Base-by-base conservation (phyloP, 2,329 filamentous ascomycete genomes). In the Paraphaeosphaeria sporulosa region DNA sequence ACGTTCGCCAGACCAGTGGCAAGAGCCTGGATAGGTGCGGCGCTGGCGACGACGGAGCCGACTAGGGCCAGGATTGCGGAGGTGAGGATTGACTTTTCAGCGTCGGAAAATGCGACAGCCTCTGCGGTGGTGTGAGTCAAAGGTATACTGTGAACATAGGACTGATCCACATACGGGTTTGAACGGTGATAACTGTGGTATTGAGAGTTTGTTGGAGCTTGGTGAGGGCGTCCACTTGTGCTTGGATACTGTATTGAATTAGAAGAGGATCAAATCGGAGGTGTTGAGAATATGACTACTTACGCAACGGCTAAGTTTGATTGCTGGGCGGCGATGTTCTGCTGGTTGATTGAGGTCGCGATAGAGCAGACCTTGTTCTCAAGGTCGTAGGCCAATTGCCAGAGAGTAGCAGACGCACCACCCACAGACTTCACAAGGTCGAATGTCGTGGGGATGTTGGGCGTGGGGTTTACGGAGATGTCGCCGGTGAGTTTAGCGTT, bases 361-460 rank as follows among this genome's bases (percentile, higher is more conserved):
- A 46, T 8, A 9, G 52, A 25, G 23, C 52, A 55, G 27, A 55
- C 40, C 17, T 55, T 55, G 15, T 34, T 44, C 52, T 55, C 52
- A 2, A 55, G 21, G 12, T 55, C 52, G n/a, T 21, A 19, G 9
- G 40, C 52, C 17, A 40, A 19, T 12, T 23, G 13, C 52, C 52
- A 55, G 13, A 44, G n/a, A 4, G 23, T 40, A 9, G 23, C 12
- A 8, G n/a, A 30, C 1, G 40, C 40, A 23, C 10, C 21, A 19
- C 13, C 15, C 7, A 23, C 21, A 8, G 25, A 13, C 38, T 34
- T 25, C 2, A 32, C 15, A 21, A 44, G 5, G 1, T 46, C 34
- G 15, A 55, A 4, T 2, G 40, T 17, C 8, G 52, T 21, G n/a
- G 1, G 19, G 12, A 53, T 9, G 21, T 43, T 43, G 19, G 15